Percentiles rank a stretch among this genome's conserved stretches.
Conservation (phyloP, 768 basidiomycete species). For the Lactifluus rugatus region DNA sequence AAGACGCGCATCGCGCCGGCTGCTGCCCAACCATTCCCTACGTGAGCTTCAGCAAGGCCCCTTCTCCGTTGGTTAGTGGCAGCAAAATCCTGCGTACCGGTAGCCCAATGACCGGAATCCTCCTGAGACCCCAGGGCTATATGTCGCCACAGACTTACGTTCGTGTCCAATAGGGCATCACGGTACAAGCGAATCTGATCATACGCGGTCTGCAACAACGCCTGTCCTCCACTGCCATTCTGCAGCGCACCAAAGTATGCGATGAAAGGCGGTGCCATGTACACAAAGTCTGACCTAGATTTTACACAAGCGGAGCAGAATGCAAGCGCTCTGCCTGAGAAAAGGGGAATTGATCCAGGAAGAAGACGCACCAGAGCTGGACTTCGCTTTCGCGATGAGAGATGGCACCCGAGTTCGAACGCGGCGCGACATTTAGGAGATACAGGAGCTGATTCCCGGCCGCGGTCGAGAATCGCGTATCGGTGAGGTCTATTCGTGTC, state of each 20-base stretch:
- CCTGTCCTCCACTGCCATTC: slow-evolving; percentile 27
- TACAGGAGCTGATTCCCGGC: slow-evolving; percentile 40
- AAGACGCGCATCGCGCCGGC: slow-evolving; percentile 56
- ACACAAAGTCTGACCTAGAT: slow-evolving; percentile 46
- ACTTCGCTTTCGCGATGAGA: slow-evolving; percentile 45
- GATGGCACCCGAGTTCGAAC: slow-evolving; percentile 44
- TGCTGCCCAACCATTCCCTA: slow-evolving; percentile 63
- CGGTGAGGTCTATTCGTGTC: slow-evolving; percentile 31
- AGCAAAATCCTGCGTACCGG: slow-evolving; percentile 29
- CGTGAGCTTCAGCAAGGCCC: not conserved
- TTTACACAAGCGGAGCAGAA: not conserved
- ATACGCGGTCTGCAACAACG: slow-evolving; percentile 41
- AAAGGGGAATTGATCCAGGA: not conserved
- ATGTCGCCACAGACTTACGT: slow-evolving; percentile 47
- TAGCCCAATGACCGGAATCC: slow-evolving; percentile 49
- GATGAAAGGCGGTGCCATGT: slow-evolving; percentile 58
- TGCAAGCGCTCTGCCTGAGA: not conserved
- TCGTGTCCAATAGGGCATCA: slow-evolving; percentile 35
- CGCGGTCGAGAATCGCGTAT: slow-evolving; percentile 32
- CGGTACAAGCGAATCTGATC: slow-evolving; percentile 51
- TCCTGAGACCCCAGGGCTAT: slow-evolving; percentile 36
- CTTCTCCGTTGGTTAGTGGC: not conserved
- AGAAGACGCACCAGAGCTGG: slow-evolving; percentile 40
- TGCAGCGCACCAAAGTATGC: slow-evolving; percentile 52
- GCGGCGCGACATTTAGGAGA: slow-evolving; percentile 36